A percentile compares a stretch with the other conserved stretches of the same genome.
Evolutionary conservation across 208 protist species (phyloP).

Genomic region (Naegleria gruberi): DNA sequence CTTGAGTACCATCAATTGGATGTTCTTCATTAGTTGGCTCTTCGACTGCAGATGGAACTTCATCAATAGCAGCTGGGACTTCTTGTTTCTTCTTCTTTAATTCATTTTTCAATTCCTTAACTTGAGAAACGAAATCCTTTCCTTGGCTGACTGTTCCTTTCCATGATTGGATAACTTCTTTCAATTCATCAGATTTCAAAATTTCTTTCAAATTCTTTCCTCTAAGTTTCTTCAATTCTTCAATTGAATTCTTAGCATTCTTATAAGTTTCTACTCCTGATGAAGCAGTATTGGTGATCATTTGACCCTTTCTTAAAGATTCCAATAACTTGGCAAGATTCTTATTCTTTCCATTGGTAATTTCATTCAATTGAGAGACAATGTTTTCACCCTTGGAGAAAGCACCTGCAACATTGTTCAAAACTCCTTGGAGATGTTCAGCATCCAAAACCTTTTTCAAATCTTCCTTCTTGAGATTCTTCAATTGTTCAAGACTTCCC

Average conservation of each 20-base stretch:
- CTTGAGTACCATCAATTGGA: no score
- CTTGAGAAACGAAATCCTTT: no score
- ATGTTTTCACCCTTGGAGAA: neutral
- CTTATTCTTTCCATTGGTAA: neutral
- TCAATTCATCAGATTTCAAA: no score
- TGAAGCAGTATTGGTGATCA: neutral
- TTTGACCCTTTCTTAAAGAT: neutral
- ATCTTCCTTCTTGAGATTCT: neutral
- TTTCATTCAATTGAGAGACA: neutral
- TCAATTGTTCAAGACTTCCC: neutral
- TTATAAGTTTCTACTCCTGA: neutral
- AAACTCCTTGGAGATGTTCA: neutral
- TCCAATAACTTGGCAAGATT: neutral
- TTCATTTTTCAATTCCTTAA: neutral
- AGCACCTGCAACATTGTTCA: neutral
- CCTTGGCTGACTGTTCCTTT: neutral
- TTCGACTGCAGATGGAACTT: neutral
- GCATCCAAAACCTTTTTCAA: neutral
- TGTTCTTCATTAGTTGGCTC: no score
- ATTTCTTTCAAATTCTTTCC: no score
- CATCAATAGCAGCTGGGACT: neutral
- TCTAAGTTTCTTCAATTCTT: neutral
- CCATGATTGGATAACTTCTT: no score
- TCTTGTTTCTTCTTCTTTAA: neutral
- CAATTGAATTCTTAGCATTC: neutral